Evolutionary conservation across 202 grass and related monocot genomes (phyloP).

Genomic region (Bolboschoenoplectus hybrid): DNA sequence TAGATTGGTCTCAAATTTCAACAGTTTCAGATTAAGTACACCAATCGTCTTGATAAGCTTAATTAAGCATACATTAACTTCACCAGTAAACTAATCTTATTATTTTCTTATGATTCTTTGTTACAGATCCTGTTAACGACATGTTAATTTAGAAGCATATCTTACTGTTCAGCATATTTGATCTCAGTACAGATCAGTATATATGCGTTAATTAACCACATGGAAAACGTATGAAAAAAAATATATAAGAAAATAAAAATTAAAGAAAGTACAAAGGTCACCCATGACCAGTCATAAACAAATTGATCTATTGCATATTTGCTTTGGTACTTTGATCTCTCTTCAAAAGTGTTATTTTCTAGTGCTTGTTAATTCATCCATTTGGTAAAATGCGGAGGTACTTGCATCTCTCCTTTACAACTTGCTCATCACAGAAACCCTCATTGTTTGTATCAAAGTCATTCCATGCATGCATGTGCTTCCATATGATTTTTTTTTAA

Average conservation of each 20-base stretch:
- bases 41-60: too few species aligned
- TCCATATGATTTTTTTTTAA: background rate
- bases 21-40: too few species aligned
- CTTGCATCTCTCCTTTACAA: slow-evolving; percentile 16
- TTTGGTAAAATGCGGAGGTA: slow-evolving; percentile 23
- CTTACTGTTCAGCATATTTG: background rate
- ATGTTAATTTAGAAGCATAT: background rate
- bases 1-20: too few species aligned
- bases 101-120: background rate
- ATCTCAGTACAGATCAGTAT: background rate
- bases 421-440: background rate
- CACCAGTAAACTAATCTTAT: background rate
- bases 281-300: background rate
- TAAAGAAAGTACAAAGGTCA: background rate
- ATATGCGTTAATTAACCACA: background rate
- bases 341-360: background rate
- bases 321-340: background rate
- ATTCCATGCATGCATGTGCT: slow-evolving; percentile 22
- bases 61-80: too few species aligned
- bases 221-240: background rate
- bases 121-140: background rate
- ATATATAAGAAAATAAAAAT: background rate
- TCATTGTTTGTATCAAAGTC: background rate
- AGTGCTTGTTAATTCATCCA: background rate
- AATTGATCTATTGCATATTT: background rate